Evolutionary conservation across 2,329 filamentous ascomycete genomes (phyloP), one percentile per base, ranked within the genome.

Genomic region (Apiospora hydei): DNA sequence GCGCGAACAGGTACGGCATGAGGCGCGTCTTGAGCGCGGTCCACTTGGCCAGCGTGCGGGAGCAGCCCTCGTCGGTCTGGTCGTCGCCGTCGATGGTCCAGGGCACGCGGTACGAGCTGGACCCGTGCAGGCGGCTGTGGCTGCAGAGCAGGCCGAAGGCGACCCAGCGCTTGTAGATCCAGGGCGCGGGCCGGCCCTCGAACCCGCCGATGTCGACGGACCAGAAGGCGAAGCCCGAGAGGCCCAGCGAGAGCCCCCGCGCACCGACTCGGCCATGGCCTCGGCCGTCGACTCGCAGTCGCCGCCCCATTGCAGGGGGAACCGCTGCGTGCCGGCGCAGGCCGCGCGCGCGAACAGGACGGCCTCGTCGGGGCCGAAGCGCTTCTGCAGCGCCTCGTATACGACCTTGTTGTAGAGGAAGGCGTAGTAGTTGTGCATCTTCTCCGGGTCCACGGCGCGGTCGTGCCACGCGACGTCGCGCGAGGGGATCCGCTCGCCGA

Each of bases 371-470:
- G 76, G 82, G 74, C 82, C 87, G 75, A 83, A 85, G n/a, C 86
- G 83, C 71, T 83, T 83, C 77, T 90, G 87, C 16, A 94, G 84
- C 0, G 90, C 87, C 77, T 92, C 88, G 78, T 92, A 93, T 10
- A 93, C 91, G 71, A 89, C 81, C 75, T 90, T 88, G 85, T 94
- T 94, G 84, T 93, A 94, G 3, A 91, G 81, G 77, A 92, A 91
- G n/a, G 92, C 87, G 80, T 94, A 94, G 83, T 89, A 94, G 81
- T 94, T 94, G 83, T 94, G 92, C 92, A 94, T 94, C 76, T 88
- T 88, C 69, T 84, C 84, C 1, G 91, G 87, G 76, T 93, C 90
- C 57, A 85, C 81, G 6, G 83, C 84, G 67, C 83, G 78, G 76
- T 93, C 90, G 77, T 89, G 84, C 87, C 91, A 94, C 74, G 88